Percentiles rank a stretch among this genome's conserved stretches.
phyloP scores from a whole-genome alignment of 2,329 filamentous ascomycete genomes.

The Helotiales sp. region DNA sequence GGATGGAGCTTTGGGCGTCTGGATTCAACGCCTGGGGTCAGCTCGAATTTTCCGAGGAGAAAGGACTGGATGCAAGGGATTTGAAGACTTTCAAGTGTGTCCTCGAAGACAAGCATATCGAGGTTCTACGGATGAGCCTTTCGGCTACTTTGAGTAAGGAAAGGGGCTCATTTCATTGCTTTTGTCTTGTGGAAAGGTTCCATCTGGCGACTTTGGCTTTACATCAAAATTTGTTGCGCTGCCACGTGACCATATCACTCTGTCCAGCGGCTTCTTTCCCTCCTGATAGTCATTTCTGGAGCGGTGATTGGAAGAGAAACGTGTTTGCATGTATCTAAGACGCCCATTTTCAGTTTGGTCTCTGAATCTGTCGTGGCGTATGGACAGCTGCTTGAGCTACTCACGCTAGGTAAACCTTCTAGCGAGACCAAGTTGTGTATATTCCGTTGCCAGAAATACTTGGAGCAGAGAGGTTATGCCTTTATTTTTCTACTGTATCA shows the following conservation, averaged over 20 bases:
- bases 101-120: constrained; percentile 46
- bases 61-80: constrained; percentile 51
- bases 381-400: too few species aligned
- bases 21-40: constrained; percentile 66
- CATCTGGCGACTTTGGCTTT: not conserved
- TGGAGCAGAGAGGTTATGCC: too few species aligned
- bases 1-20: constrained; percentile 57
- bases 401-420: too few species aligned
- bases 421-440: too few species aligned
- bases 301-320: too few species aligned
- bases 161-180: not conserved
- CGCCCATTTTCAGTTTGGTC: too few species aligned
- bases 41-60: constrained; percentile 47
- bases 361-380: too few species aligned
- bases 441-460: too few species aligned
- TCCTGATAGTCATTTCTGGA: too few species aligned
- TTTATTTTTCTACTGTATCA: too few species aligned
- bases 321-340: too few species aligned
- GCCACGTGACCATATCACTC: not conserved
- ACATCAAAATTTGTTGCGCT: not conserved
- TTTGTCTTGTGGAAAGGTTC: not conserved
- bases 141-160: constrained; percentile 55
- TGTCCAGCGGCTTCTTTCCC: too few species aligned
- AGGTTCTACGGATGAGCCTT: constrained; percentile 44
- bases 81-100: constrained; percentile 51